phyloP scores from a whole-genome alignment of 2,329 filamentous ascomycete genomes.

The Aspergillus bombycis region DNA sequence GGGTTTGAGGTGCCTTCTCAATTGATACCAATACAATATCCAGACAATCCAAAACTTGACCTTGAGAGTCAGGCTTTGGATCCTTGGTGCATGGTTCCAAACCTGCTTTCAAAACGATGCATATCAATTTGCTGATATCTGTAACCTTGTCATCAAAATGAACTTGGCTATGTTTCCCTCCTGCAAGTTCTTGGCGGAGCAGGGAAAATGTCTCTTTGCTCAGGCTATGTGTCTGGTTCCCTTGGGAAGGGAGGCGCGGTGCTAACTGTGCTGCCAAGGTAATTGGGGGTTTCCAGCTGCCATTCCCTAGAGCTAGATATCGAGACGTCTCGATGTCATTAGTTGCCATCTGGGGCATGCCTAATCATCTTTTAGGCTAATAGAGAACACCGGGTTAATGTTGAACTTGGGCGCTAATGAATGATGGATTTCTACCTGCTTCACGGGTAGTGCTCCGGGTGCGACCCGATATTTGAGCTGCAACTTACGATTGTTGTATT shows the following conservation, averaged over 20 bases:
- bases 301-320: conserved; percentile 22
- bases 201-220: conserved; percentile 75
- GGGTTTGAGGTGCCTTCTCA: conserved; percentile 69
- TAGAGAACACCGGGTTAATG: not conserved
- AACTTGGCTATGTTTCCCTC: conserved; percentile 46
- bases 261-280: conserved; percentile 88
- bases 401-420: not conserved
- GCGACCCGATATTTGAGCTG: not conserved
- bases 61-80: conserved; percentile 58
- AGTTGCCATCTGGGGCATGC: conserved; percentile 30
- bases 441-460: not conserved
- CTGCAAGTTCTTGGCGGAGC: conserved; percentile 68
- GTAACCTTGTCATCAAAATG: conserved; percentile 67
- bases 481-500: not conserved
- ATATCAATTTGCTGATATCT: conserved; percentile 83
- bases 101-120: conserved; percentile 78
- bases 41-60: conserved; percentile 65
- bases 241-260: conserved; percentile 72
- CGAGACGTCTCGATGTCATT: conserved; percentile 23
- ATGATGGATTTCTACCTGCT: not conserved
- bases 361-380: conserved; percentile 10
- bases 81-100: conserved; percentile 63
- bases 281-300: conserved; percentile 58
- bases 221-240: conserved; percentile 63
- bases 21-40: conserved; percentile 76